Evolutionary conservation across 495 filamentous ascomycete genomes (phyloP), one percentile per base, ranked within the genome.

Genomic region (Aspergillus egyptiacus): DNA sequence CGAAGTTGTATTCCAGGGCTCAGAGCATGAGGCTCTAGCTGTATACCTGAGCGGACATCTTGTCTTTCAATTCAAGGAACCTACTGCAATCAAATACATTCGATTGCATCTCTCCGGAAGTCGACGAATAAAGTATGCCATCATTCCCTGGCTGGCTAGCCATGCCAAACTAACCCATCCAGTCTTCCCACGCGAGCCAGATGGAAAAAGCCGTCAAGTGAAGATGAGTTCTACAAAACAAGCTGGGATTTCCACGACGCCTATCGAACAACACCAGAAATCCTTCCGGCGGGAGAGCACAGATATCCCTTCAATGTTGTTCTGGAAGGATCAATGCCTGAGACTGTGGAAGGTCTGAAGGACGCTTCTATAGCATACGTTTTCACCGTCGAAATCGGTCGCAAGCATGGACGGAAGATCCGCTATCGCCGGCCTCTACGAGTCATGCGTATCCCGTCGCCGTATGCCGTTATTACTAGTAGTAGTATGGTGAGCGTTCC

Each of bases 331-430:
- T 28, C 39, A n/a, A 17, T 42, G 24, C 39, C 39, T 3, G 39
- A 27, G 24, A 28, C 1, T 1, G 6, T 42, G n/a, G 39, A 42
- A 8, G 24, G 39, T 2, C 4, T 42, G 4, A 42, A 42, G n/a
- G 39, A 42, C 4, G 39, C 39, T 1, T 42, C 39, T 3, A 42
- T 42, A 5, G 4, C 39, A 7, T 42, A 42, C 14, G 4, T 6
- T 5, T 42, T 42, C 39, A 42, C 23, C 11, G 39, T 18, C 18
- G 39, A 42, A n/a, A 42, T 42, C 14, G 39, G 39, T 15, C 39
- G 39, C 14, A 27, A 30, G 18, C 39, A 42, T 10, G 39, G 39
- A 1, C 5, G 6, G 23, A 15, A 42, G 17, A 17, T 42, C 5
- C 1, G 13, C 1, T 42, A 14, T 30, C 23, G 24, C 1, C 28